phyloP scores from a whole-genome alignment of 2,329 filamentous ascomycete species.

The Elsinoe perseae region DNA sequence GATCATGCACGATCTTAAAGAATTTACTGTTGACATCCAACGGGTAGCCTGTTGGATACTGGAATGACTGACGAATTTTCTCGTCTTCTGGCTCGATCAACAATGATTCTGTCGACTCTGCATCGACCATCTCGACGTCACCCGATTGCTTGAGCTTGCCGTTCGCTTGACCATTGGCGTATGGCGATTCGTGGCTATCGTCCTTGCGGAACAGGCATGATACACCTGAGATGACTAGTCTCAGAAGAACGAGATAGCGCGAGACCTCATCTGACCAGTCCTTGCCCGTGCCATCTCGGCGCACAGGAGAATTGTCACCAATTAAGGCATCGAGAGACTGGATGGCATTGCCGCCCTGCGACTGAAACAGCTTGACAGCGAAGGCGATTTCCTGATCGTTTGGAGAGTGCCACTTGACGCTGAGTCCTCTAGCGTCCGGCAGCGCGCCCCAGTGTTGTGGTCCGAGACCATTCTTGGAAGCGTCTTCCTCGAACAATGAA shows the following conservation, averaged over 20 bases:
- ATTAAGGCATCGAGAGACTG: slow-evolving; percentile 71
- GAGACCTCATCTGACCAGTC: slow-evolving; percentile 98
- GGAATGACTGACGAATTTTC: slow-evolving; percentile 75
- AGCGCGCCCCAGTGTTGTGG: slow-evolving; percentile 76
- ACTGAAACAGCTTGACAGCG: slow-evolving; percentile 79
- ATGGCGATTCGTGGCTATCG: slow-evolving; percentile 32
- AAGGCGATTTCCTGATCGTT: slow-evolving; percentile 74
- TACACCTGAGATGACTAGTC: slow-evolving; percentile 83
- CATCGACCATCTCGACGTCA: slow-evolving; percentile 33
- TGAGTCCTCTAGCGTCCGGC: slow-evolving; percentile 66
- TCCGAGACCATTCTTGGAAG: slow-evolving; percentile 62
- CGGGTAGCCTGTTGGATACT: slow-evolving; percentile 81
- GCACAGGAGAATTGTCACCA: slow-evolving; percentile 70
- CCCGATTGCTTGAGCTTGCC: slow-evolving; percentile 36
- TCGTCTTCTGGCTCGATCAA: slow-evolving; percentile 68
- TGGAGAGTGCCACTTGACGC: slow-evolving; percentile 86
- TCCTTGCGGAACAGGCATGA: slow-evolving; percentile 78
- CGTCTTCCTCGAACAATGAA: slow-evolving; percentile 72
- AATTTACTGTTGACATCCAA: slow-evolving; percentile 55
- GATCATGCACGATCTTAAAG: slow-evolving; percentile 69
- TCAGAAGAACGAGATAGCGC: slow-evolving; percentile 75
- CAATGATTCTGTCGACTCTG: slow-evolving; percentile 31
- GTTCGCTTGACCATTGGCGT: slow-evolving; percentile 48
- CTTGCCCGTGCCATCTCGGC: slow-evolving; percentile 89
- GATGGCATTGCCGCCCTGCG: slow-evolving; percentile 70